These are phyloP conservation scores for Pistacia vera DNA, from an alignment of 345 rosid genomes.

Conservation along the genomic window DNA sequence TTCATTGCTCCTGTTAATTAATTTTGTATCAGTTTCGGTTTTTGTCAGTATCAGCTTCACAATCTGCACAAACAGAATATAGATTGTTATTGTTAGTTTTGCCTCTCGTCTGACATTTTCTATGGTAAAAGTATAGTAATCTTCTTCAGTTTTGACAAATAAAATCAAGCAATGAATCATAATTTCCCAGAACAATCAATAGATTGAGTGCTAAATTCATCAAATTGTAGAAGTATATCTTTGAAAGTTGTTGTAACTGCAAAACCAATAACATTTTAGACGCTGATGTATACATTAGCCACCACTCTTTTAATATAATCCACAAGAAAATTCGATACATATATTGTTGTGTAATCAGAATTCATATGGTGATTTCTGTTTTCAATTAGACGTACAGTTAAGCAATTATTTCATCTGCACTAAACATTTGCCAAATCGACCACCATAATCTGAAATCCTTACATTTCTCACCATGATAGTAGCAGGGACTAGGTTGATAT, in stretches of 20 bases:
- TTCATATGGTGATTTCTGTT: too few relatives aligned
- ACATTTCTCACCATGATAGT: neutral
- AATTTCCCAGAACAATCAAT: neutral
- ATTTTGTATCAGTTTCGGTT: slow-evolving; percentile 47
- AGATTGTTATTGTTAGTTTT: slow-evolving; percentile 4
- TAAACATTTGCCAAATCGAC: too few relatives aligned
- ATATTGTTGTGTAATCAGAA: neutral
- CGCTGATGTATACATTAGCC: neutral
- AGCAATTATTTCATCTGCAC: too few relatives aligned
- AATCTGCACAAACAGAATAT: slow-evolving; percentile 49
- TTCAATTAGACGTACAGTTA: too few relatives aligned
- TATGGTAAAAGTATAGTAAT: neutral
- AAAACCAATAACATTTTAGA: neutral
- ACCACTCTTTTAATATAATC: neutral
- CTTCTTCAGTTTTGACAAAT: neutral
- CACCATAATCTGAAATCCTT: neutral
- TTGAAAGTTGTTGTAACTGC: neutral
- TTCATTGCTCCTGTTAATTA: slow-evolving; percentile 66
- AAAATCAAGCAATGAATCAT: neutral
- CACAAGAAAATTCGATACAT: neutral
- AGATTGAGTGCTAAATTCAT: neutral
- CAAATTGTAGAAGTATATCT: neutral
- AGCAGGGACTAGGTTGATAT: neutral
- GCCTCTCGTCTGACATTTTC: slow-evolving; percentile 6
- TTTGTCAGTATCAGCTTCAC: slow-evolving; percentile 60